Evolutionary conservation across 2,329 filamentous ascomycete species (phyloP).

Genomic region (Pezizomycotina sp.): DNA sequence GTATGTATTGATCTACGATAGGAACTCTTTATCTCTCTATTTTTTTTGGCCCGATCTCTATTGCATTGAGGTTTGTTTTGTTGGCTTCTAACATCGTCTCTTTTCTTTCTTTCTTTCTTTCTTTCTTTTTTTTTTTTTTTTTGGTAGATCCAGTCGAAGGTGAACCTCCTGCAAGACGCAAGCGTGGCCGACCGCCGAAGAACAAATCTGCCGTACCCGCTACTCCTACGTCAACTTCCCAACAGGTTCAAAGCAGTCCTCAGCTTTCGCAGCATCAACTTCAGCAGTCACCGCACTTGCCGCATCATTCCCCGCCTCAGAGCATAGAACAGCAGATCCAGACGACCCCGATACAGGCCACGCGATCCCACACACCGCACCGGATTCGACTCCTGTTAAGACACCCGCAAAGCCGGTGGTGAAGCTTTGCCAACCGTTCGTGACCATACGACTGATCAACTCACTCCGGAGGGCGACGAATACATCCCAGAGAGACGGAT

Average conservation of each 20-base stretch:
- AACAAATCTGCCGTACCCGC: slow-evolving; percentile 27
- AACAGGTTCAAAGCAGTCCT: slow-evolving; percentile 25
- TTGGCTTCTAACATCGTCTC: background rate
- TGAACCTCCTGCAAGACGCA: slow-evolving; percentile 30
- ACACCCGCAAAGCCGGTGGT: slow-evolving; percentile 69
- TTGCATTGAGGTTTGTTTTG: slow-evolving; percentile 16
- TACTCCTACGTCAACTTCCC: slow-evolving; percentile 28
- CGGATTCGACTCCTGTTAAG: slow-evolving; percentile 29
- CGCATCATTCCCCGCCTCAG: slow-evolving; percentile 19
- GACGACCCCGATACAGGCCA: slow-evolving; percentile 14
- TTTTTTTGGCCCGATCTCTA: slow-evolving; percentile 13
- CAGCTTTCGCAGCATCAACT: slow-evolving; percentile 11
- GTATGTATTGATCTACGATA: slow-evolving; percentile 48
- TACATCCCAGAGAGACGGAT: slow-evolving; percentile 90
- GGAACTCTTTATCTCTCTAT: slow-evolving; percentile 28
- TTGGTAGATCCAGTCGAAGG: slow-evolving; percentile 20
- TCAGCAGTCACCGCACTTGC: slow-evolving; percentile 11
- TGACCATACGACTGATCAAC: slow-evolving; percentile 92
- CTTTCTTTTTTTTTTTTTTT: slow-evolving; percentile 27
- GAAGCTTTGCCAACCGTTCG: slow-evolving; percentile 84
- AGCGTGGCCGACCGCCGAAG: slow-evolving; percentile 37
- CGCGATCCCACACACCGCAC: slow-evolving; percentile 25
- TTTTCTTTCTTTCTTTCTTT: slow-evolving; percentile 16
- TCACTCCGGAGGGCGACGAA: slow-evolving; percentile 77
- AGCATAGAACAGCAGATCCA: slow-evolving; percentile 17